These are phyloP conservation scores for Saccharomycopsis malanga DNA, from an alignment of 805 yeast genomes.

Conservation along the genomic window DNA sequence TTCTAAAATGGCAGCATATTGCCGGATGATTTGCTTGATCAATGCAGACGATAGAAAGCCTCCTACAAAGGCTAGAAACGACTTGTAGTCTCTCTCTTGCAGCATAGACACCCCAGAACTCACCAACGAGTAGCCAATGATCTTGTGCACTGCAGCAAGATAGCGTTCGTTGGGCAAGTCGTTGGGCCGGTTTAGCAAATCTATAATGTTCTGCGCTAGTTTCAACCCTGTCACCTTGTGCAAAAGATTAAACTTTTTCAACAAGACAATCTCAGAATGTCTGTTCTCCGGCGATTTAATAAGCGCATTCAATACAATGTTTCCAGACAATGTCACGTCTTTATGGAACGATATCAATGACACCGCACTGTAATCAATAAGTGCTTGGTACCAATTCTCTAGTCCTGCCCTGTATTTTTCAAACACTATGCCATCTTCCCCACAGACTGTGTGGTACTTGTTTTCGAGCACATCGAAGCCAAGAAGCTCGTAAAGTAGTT, in stretches of 20 bases:
- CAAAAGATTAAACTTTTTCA: neutral
- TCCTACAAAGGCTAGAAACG: conserved; percentile 4
- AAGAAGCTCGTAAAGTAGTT: neutral
- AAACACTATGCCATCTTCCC: conserved; percentile 4
- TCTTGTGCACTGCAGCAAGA: conserved; percentile 4
- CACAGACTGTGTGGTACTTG: neutral
- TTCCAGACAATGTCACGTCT: neutral
- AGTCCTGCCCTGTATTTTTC: conserved; percentile 2
- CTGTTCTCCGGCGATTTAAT: neutral
- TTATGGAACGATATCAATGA: conserved; percentile 1
- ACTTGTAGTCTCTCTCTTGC: neutral
- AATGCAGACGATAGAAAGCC: conserved; percentile 10
- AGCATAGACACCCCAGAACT: neutral
- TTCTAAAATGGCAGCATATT: neutral
- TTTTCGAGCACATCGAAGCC: neutral
- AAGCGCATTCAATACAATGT: neutral
- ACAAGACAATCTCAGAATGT: neutral
- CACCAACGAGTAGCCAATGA: conserved; percentile 9
- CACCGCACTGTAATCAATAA: conserved; percentile 3
- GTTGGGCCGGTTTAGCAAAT: conserved; percentile 3
- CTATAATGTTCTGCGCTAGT: conserved; percentile 12
- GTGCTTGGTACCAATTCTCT: conserved; percentile 7
- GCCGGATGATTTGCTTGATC: neutral
- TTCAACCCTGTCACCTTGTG: conserved; percentile 5
- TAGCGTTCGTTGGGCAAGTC: neutral